Evolutionary conservation across 164 flowering plant species (phyloP).

Genomic region (Macadamia integrifolia): DNA sequence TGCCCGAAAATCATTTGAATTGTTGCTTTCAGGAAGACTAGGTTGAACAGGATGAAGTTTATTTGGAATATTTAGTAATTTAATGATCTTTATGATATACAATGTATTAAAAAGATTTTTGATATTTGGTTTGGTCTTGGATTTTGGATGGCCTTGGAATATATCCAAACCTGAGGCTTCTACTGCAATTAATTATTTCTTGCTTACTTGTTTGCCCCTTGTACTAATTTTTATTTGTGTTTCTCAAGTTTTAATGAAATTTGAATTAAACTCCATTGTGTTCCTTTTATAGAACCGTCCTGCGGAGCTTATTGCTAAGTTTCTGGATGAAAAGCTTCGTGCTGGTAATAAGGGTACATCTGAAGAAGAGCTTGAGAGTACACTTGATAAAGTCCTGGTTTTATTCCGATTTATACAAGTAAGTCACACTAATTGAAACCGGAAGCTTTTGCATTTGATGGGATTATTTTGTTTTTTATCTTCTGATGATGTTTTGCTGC

Average conservation of each 20-base stretch:
- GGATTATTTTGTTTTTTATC: background rate
- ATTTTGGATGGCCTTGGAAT: background rate
- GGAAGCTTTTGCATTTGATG: background rate
- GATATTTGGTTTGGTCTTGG: background rate
- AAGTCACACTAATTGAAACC: slow-evolving; percentile 7
- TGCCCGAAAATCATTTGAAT: too few species aligned
- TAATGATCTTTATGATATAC: too few species aligned
- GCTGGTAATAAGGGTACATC: slow-evolving; percentile 99
- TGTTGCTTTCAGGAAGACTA: too few species aligned
- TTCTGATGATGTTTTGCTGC: slow-evolving; percentile 2
- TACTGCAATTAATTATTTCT: background rate
- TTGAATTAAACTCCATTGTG: slow-evolving; percentile 2
- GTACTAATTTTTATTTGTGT: background rate
- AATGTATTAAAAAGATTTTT: background rate
- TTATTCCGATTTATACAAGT: slow-evolving; percentile 98
- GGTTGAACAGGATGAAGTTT: too few species aligned
- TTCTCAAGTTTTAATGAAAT: background rate
- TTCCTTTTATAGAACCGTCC: slow-evolving; percentile 73
- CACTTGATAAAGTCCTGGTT: slow-evolving; percentile 90
- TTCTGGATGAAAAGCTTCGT: slow-evolving; percentile 98
- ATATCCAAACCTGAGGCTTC: background rate
- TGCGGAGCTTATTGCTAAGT: slow-evolving; percentile 97
- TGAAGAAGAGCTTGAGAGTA: slow-evolving; percentile 97
- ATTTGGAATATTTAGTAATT: too few species aligned
- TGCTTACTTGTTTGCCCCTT: background rate